phyloP scores from a whole-genome alignment of 345 rosid genomes.

The Melaleuca alternifolia region DNA sequence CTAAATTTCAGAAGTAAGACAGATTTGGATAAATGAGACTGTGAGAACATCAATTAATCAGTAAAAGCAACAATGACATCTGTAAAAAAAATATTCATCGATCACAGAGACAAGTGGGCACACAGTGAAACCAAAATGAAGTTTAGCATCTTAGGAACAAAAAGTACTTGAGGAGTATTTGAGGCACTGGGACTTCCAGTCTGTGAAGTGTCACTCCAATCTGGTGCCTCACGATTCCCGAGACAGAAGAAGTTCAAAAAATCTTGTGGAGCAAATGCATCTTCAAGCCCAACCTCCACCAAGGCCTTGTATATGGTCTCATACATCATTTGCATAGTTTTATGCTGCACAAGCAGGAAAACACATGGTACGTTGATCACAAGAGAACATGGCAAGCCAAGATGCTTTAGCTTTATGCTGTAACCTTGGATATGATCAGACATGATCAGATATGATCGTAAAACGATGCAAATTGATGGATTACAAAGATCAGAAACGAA shows the following conservation, averaged over 20 bases:
- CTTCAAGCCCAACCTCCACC: slow-evolving; percentile 75
- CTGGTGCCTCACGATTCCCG: slow-evolving; percentile 63
- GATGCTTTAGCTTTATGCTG: neutral
- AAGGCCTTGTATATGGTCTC: slow-evolving; percentile 81
- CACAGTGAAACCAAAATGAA: neutral
- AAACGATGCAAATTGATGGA: neutral
- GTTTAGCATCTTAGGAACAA: neutral
- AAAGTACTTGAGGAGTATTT: slow-evolving; percentile 58
- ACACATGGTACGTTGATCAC: neutral
- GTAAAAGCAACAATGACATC: neutral
- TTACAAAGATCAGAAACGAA: neutral
- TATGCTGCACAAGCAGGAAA: slow-evolving; percentile 42
- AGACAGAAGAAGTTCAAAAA: slow-evolving; percentile 93
- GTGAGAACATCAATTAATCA: neutral
- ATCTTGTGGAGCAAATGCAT: slow-evolving; percentile 59
- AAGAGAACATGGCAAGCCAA: neutral
- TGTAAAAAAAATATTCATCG: neutral
- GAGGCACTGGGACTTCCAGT: slow-evolving; percentile 29
- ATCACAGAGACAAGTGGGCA: neutral
- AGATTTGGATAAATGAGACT: neutral
- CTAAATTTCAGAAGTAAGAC: neutral
- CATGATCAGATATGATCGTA: neutral
- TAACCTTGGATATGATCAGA: neutral
- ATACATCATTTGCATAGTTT: slow-evolving; percentile 99
- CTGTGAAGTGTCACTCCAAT: neutral